Evolutionary conservation across 2,329 filamentous ascomycete genomes (phyloP).

Genomic region (Fulvia fulva): DNA sequence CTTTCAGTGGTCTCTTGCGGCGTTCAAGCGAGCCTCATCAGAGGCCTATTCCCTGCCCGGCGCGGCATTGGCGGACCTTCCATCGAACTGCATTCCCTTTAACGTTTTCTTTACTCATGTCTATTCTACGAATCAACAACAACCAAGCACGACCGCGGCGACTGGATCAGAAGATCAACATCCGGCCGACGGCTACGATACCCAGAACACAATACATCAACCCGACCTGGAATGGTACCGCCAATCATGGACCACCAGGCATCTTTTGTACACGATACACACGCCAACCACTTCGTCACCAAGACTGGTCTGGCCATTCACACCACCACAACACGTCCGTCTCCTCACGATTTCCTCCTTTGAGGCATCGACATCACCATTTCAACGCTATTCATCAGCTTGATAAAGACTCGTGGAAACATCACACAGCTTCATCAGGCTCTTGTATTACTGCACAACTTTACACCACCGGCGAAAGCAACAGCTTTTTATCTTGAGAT

Average conservation of each 20-base stretch:
- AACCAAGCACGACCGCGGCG: constrained; percentile 13
- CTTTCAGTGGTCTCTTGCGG: constrained; percentile 19
- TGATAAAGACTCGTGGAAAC: background rate
- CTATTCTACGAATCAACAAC: constrained; percentile 18
- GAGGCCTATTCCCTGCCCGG: constrained; percentile 8
- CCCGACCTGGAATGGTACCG: constrained; percentile 7
- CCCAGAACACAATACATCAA: constrained; percentile 15
- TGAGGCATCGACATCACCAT: constrained; percentile 20
- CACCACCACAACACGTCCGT: constrained; percentile 16
- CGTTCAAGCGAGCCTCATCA: constrained; percentile 26
- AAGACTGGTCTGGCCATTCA: constrained; percentile 15
- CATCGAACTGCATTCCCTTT: constrained; percentile 16
- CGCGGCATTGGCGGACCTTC: constrained; percentile 20
- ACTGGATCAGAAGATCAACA: background rate
- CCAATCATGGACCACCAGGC: constrained; percentile 12
- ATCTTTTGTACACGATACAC: constrained; percentile 6
- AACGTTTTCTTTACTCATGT: constrained; percentile 20
- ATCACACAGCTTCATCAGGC: background rate
- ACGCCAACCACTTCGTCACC: constrained; percentile 14
- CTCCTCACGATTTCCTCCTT: constrained; percentile 14
- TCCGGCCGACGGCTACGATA: constrained; percentile 17
- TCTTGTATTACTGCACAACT: constrained; percentile 2
- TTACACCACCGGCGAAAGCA: background rate
- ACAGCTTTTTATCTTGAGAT: background rate
- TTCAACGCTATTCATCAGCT: constrained; percentile 20